Evolutionary conservation across 257 asterid genomes (phyloP).

Genomic region (Nicotiana sylvestris): DNA sequence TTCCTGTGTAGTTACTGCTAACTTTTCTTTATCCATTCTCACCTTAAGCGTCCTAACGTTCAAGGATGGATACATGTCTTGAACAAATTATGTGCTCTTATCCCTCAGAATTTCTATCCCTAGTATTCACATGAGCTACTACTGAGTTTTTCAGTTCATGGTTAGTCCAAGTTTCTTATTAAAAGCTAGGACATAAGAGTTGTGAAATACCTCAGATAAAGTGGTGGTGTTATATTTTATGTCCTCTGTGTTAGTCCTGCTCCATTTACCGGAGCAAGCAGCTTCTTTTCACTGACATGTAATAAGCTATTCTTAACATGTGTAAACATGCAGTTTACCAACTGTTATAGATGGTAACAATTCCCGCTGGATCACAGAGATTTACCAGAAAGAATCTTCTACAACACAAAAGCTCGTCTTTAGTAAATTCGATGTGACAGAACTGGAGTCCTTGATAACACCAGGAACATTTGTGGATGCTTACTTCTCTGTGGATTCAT

Average conservation of each 20-base stretch:
- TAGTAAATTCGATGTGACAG: conserved; percentile 47
- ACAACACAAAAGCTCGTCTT: conserved; percentile 48
- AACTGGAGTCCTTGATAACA: conserved; percentile 47
- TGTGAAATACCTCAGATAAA: not conserved
- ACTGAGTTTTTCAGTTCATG: not conserved
- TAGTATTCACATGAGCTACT: not conserved
- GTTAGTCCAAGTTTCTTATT: not conserved
- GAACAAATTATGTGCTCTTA: not conserved
- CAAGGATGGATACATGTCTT: not conserved
- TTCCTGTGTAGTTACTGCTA: not conserved
- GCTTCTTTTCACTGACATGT: not conserved
- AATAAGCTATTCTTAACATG: not conserved
- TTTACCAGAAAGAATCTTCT: conserved; percentile 54
- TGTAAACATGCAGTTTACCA: conserved; percentile 56
- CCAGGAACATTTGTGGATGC: conserved; percentile 69
- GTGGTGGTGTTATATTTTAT: not conserved
- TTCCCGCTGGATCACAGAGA: conserved; percentile 58
- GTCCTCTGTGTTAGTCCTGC: not conserved
- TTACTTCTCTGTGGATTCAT: conserved; percentile 62
- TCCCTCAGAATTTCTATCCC: not conserved
- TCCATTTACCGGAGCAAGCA: not conserved
- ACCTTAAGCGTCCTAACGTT: not conserved
- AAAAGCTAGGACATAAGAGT: not conserved
- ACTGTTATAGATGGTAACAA: conserved; percentile 49
- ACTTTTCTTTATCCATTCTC: not conserved